phyloP scores from a whole-genome alignment of 192 early-diverging fungal species.

The Paraglomus occultum region DNA sequence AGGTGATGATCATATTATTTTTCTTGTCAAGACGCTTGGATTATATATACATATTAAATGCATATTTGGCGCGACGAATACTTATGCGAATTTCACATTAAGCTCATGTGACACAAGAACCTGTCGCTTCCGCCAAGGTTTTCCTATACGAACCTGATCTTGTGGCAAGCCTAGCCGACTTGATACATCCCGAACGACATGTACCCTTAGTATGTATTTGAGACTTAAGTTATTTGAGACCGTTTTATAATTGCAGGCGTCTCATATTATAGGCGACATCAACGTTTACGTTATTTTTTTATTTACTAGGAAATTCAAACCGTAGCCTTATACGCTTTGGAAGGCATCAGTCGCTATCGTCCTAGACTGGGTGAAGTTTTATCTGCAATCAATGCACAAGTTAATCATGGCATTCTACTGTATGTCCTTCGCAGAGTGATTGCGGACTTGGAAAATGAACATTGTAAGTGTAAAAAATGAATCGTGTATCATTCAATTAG shows the following conservation, averaged over 20 bases:
- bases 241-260: neutral
- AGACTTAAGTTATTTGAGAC: neutral
- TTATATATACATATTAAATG: too few species aligned
- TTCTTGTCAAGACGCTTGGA: too few species aligned
- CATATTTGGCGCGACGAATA: too few species aligned
- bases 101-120: constrained; percentile 64
- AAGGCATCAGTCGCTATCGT: constrained; percentile 80
- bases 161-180: constrained; percentile 71
- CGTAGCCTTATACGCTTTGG: constrained; percentile 76
- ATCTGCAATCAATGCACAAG: constrained; percentile 85
- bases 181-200: constrained; percentile 68
- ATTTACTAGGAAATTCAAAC: constrained; percentile 66
- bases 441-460: constrained; percentile 42
- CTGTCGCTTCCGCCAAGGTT: constrained; percentile 63
- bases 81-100: neutral
- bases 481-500: neutral
- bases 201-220: constrained; percentile 56
- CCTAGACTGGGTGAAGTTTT: constrained; percentile 74
- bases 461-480: constrained; percentile 25
- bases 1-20: neutral
- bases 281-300: constrained; percentile 1
- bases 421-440: constrained; percentile 76
- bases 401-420: constrained; percentile 90
- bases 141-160: constrained; percentile 90
- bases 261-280: neutral